These are phyloP conservation scores for Termitomyces sp. DNA, from an alignment of 768 basidiomycete species.

Conservation along the genomic window DNA sequence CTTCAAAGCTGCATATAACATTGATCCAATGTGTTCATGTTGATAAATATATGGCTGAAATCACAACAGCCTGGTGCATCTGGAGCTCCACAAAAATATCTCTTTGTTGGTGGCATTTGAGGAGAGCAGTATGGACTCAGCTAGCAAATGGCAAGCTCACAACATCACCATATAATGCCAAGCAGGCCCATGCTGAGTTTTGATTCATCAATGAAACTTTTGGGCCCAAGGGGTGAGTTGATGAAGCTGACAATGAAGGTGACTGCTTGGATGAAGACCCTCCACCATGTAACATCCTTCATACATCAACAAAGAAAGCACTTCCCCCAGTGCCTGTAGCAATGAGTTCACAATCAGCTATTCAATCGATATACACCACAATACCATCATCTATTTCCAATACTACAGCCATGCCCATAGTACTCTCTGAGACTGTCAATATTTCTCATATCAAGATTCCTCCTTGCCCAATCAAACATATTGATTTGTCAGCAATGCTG, in stretches of 20 bases:
- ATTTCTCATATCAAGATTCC: background rate
- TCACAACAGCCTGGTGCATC: constrained; percentile 8
- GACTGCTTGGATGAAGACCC: too few relatives aligned
- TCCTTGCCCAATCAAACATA: background rate
- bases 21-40: constrained; percentile 12
- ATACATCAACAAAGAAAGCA: too few relatives aligned
- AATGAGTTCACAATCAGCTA: too few relatives aligned
- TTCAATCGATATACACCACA: background rate
- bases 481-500: background rate
- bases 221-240: constrained; percentile 1
- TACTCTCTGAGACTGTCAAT: background rate
- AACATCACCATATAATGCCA: constrained; percentile 13
- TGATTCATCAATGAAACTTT: background rate
- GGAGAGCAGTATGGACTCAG: constrained; percentile 13
- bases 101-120: constrained; percentile 20
- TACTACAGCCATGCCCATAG: background rate
- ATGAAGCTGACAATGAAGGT: background rate
- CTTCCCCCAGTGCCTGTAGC: too few relatives aligned
- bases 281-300: too few relatives aligned
- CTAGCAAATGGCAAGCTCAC: constrained; percentile 17
- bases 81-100: constrained; percentile 17
- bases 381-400: background rate
- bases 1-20: constrained; percentile 8
- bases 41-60: constrained; percentile 18
- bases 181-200: background rate